Percentiles rank a stretch among this genome's conserved stretches.
Conservation (phyloP, 2,329 filamentous ascomycete species). For the Paecilomyces niveus region DNA sequence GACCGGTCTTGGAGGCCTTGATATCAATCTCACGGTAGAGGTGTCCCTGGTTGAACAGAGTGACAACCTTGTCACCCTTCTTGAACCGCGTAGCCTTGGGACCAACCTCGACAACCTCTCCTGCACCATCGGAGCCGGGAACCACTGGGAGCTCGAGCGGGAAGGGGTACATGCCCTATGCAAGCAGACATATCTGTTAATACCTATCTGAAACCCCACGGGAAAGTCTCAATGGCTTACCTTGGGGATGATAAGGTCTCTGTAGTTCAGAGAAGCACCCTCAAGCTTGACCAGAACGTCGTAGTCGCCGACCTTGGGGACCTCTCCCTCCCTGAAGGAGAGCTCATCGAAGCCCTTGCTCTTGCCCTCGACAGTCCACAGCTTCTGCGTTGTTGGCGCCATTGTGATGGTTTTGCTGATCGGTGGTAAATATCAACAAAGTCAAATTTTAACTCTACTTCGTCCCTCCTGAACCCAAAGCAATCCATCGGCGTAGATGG, state of each 20-base stretch:
- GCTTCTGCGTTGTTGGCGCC: conserved; percentile 42
- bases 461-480: background rate
- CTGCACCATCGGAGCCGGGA: conserved; percentile 33
- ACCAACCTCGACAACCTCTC: conserved; percentile 46
- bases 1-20: conserved; percentile 44
- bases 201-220: conserved; percentile 23
- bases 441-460: background rate
- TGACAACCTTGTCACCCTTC: conserved; percentile 51
- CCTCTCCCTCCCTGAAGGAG: conserved; percentile 42
- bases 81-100: conserved; percentile 50
- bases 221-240: conserved; percentile 22
- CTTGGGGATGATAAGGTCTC: conserved; percentile 42
- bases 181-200: conserved; percentile 34
- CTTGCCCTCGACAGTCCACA: conserved; percentile 48
- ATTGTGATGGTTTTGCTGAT: conserved; percentile 16
- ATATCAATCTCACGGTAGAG: conserved; percentile 41
- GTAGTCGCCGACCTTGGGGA: conserved; percentile 59
- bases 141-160: conserved; percentile 23
- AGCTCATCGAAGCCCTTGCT: conserved; percentile 54
- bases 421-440: background rate
- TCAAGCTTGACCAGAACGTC: conserved; percentile 63
- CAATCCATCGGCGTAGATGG: background rate
- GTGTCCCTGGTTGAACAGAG: conserved; percentile 53
- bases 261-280: conserved; percentile 45
- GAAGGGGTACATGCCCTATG: conserved; percentile 28